These are phyloP conservation scores for Aechmea fasciata DNA, from an alignment of 176 grass and related monocot species.

Conservation along the genomic window DNA sequence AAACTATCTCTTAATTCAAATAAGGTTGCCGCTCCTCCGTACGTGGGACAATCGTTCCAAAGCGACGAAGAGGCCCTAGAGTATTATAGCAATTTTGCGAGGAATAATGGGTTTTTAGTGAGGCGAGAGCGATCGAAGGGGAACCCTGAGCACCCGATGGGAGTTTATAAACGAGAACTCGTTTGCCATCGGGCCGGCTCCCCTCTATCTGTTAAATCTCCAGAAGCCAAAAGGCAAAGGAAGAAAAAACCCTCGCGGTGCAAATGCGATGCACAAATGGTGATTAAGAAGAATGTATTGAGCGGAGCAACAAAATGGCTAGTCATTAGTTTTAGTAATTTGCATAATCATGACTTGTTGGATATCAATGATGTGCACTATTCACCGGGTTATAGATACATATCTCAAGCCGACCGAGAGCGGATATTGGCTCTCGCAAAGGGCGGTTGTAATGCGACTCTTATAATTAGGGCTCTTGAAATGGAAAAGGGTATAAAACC, in stretches of 20 bases:
- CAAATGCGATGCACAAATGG: conserved; percentile 45
- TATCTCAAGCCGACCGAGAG: conserved; percentile 32
- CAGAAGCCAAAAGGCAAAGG: conserved; percentile 28
- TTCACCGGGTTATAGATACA: conserved; percentile 26
- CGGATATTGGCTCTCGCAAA: conserved; percentile 39
- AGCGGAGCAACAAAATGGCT: conserved; percentile 25
- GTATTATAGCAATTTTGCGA: conserved; percentile 40
- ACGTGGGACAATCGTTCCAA: conserved; percentile 39
- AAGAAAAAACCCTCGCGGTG: conserved; percentile 41
- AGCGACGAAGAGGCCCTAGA: conserved; percentile 40
- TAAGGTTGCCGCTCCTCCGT: conserved; percentile 12
- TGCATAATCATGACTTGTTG: conserved; percentile 42
- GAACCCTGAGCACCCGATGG: conserved; percentile 40
- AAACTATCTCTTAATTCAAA: conserved; percentile 8
- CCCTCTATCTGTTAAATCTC: conserved; percentile 21
- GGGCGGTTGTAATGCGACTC: conserved; percentile 28
- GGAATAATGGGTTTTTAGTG: conserved; percentile 33
- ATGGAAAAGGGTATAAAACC: conserved; percentile 34
- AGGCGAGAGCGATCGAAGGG: conserved; percentile 46
- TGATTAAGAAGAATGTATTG: conserved; percentile 34
- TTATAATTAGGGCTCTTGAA: conserved; percentile 43
- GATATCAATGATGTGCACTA: conserved; percentile 23
- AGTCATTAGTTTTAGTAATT: conserved; percentile 39
- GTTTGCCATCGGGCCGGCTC: conserved; percentile 43
- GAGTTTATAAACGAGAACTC: conserved; percentile 46